Base-by-base conservation (phyloP, 495 filamentous ascomycete genomes). In the Schizothecium vesticola region DNA sequence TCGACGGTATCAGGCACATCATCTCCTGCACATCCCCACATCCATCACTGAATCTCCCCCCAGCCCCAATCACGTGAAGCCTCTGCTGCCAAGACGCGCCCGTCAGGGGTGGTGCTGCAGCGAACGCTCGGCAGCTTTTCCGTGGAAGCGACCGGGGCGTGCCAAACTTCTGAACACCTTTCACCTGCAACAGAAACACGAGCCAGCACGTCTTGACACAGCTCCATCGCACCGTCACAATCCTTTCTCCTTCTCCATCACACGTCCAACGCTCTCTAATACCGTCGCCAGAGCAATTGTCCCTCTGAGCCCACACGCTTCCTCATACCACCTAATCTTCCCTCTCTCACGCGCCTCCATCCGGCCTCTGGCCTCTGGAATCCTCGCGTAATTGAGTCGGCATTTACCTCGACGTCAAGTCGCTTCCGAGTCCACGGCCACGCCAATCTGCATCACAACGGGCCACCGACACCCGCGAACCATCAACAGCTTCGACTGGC, bases 111-210 rank as follows among this genome's bases (percentile, higher is more conserved):
- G 19, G 21, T 21, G 29, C 29, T 31, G 61, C 23, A 23, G 61
- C 19, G 61, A 63, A 22, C 31, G 33, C 21, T 33, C 61, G 29
- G 28, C 36, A 36, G 51, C 63, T 29, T 28, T 21, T 59, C 21
- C 63, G 71, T 43, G 57, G 28, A 57, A 60, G 33, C 70, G 56
- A 70, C 72, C 72, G 28, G 67, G 58, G 55, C 61, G 13, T 51
- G 67, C 63, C 64, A 64, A 76, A 71, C 74, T 74, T 77, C 70
- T 77, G 75, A 74, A 77, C 75, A 77, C 75, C 75, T 77, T 77
- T 73, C 75, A 76, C 74, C 74, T 73, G 71, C 61, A 67, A 60
- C 43, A 51, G 43, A 51, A 51, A 51, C 43, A 62, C 62, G 33
- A 33, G 57, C 56, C 21, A 59, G 58, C 23, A 25, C 26, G 13